Conservation (phyloP, 139 green algal genomes). For the Medakamo hakoo region DNA sequence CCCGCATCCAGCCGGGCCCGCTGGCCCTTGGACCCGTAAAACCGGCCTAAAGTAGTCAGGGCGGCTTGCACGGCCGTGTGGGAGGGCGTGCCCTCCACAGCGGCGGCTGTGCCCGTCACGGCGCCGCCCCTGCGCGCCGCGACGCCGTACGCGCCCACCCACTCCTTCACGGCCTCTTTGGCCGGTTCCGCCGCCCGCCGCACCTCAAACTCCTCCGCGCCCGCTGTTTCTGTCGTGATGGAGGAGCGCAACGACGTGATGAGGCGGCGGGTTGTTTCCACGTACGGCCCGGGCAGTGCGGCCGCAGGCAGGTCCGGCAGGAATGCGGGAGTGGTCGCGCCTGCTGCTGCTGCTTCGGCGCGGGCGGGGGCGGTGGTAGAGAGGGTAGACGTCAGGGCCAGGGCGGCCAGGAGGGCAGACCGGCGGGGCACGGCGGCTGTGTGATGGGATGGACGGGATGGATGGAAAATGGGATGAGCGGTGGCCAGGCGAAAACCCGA, state of each 20-base stretch:
- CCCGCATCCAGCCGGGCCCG: background rate
- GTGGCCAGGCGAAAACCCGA: too few relatives aligned
- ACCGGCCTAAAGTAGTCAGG: background rate
- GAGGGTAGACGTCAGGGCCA: too few relatives aligned
- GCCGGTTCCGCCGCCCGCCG: background rate
- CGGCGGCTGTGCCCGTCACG: background rate
- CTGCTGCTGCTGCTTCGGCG: background rate
- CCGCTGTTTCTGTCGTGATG: background rate
- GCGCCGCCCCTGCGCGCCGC: too few relatives aligned
- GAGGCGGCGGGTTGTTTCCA: background rate
- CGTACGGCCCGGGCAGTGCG: background rate
- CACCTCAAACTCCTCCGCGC: background rate
- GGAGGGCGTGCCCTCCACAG: too few relatives aligned
- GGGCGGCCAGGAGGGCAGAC: too few relatives aligned
- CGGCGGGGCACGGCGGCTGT: too few relatives aligned
- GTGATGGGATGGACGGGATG: too few relatives aligned
- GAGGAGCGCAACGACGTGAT: background rate
- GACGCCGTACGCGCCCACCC: background rate
- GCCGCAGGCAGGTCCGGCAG: background rate
- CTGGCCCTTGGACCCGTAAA: background rate
- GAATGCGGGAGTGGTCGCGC: background rate
- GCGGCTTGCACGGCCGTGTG: background rate
- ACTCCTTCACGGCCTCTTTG: background rate
- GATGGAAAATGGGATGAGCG: too few relatives aligned
- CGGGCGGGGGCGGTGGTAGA: too few relatives aligned